Percentiles rank a stretch among this genome's conserved stretches.
These are phyloP conservation scores for Pholiota microspora DNA, from an alignment of 768 basidiomycete species.

Conservation along the genomic window DNA sequence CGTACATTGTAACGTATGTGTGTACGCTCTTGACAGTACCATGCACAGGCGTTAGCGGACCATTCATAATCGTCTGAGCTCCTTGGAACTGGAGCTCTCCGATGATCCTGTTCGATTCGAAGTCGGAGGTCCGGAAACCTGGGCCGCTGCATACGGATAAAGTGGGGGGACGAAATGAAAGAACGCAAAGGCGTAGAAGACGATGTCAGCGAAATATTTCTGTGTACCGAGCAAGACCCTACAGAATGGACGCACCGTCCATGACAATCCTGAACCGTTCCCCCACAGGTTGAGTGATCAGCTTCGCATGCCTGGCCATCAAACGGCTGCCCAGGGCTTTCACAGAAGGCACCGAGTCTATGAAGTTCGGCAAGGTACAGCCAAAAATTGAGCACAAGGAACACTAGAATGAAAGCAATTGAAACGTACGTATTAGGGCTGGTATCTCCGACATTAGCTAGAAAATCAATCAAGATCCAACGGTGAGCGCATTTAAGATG, in stretches of 20 bases:
- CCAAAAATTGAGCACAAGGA: not conserved
- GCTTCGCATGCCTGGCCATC: constrained; percentile 70
- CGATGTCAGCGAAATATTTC: not conserved
- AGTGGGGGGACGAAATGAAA: not conserved
- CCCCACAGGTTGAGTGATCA: constrained; percentile 74
- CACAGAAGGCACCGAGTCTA: constrained; percentile 72
- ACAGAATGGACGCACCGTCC: too few species aligned
- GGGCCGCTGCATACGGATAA: constrained; percentile 51
- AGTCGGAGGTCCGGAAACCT: constrained; percentile 72
- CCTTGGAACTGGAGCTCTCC: constrained; percentile 69
- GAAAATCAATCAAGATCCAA: constrained; percentile 10
- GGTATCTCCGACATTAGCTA: constrained; percentile 81
- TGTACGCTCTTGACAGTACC: constrained; percentile 74
- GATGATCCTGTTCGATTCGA: constrained; percentile 73
- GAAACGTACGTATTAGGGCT: constrained; percentile 72
- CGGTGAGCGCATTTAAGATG: not conserved
- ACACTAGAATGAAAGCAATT: not conserved
- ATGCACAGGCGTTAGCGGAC: constrained; percentile 41
- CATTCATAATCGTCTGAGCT: constrained; percentile 62
- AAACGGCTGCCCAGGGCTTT: constrained; percentile 67
- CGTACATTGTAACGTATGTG: constrained; percentile 67
- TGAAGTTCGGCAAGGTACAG: not conserved
- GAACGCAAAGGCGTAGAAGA: not conserved
- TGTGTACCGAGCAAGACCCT: too few species aligned
- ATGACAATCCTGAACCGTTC: constrained; percentile 63